Evolutionary conservation across 202 grass and related monocot genomes (phyloP).

Genomic region (Eragrostis tef): DNA sequence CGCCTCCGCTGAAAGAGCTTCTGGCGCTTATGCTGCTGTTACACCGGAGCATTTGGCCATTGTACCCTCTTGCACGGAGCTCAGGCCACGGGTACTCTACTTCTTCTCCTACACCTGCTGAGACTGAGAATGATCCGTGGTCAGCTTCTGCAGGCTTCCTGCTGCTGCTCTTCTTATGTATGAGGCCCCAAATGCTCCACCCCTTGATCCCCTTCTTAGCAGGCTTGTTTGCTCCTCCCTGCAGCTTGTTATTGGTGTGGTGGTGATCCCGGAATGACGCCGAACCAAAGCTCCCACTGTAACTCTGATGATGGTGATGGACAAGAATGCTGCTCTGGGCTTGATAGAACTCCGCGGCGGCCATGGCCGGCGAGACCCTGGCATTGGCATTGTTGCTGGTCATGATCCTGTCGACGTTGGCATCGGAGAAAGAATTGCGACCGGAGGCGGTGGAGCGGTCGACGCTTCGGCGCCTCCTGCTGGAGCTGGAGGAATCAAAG

Average conservation of each 20-base stretch:
- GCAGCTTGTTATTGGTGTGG: neutral
- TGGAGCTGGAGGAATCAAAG: slow-evolving; percentile 76
- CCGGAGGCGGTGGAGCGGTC: slow-evolving; percentile 61
- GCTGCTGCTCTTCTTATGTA: slow-evolving; percentile 59
- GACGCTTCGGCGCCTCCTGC: slow-evolving; percentile 72
- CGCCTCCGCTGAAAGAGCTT: slow-evolving; percentile 55
- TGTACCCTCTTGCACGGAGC: slow-evolving; percentile 57
- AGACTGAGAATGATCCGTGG: neutral
- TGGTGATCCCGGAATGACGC: slow-evolving; percentile 31
- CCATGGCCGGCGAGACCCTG: slow-evolving; percentile 69
- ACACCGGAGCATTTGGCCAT: slow-evolving; percentile 70
- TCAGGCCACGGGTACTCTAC: slow-evolving; percentile 55
- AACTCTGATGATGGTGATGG: slow-evolving; percentile 26
- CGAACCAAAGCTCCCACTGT: slow-evolving; percentile 51
- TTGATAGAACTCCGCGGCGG: slow-evolving; percentile 57
- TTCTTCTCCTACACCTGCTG: neutral
- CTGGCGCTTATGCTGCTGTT: slow-evolving; percentile 75
- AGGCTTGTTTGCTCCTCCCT: slow-evolving; percentile 48
- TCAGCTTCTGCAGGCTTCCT: slow-evolving; percentile 36
- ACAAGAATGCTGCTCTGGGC: slow-evolving; percentile 54
- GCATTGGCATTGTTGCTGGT: slow-evolving; percentile 57
- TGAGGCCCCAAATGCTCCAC: slow-evolving; percentile 84
- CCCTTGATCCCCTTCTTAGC: slow-evolving; percentile 74
- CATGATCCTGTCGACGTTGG: neutral
- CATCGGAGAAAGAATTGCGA: slow-evolving; percentile 53